Conservation (phyloP, 2,329 filamentous ascomycete genomes). For the Fusarium sp. region DNA sequence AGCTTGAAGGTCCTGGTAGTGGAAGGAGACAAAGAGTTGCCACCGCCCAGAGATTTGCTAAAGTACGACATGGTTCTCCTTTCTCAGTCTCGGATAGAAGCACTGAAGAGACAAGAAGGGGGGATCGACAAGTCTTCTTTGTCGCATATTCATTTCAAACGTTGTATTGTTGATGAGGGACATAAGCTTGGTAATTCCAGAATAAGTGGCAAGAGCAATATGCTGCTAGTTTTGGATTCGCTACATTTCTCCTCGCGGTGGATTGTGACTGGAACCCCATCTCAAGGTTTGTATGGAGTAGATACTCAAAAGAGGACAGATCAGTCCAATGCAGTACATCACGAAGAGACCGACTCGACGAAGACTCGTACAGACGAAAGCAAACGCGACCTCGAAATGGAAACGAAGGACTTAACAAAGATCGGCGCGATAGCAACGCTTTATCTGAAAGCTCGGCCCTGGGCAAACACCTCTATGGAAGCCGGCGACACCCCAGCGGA, state of each 20-base stretch:
- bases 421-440: constrained; percentile 74
- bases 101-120: constrained; percentile 56
- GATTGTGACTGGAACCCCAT: constrained; percentile 92
- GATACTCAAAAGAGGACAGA: constrained; percentile 32
- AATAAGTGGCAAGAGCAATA: constrained; percentile 65
- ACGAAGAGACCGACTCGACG: neutral
- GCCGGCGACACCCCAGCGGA: constrained; percentile 70
- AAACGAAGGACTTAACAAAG: constrained; percentile 73
- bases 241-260: constrained; percentile 80
- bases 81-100: constrained; percentile 78
- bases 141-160: constrained; percentile 81
- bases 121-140: constrained; percentile 67
- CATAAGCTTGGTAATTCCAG: constrained; percentile 81
- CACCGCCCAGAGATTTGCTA: constrained; percentile 68
- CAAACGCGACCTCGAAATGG: constrained; percentile 61
- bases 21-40: constrained; percentile 66
- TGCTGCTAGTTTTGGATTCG: constrained; percentile 64
- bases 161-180: constrained; percentile 92
- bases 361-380: neutral
- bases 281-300: constrained; percentile 82
- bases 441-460: constrained; percentile 82
- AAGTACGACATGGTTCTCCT: constrained; percentile 83
- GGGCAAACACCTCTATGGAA: constrained; percentile 71
- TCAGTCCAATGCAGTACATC: neutral
- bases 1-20: constrained; percentile 75